Evolutionary conservation across 176 grass and related monocot genomes (phyloP).

Genomic region (Juncus inflexus): DNA sequence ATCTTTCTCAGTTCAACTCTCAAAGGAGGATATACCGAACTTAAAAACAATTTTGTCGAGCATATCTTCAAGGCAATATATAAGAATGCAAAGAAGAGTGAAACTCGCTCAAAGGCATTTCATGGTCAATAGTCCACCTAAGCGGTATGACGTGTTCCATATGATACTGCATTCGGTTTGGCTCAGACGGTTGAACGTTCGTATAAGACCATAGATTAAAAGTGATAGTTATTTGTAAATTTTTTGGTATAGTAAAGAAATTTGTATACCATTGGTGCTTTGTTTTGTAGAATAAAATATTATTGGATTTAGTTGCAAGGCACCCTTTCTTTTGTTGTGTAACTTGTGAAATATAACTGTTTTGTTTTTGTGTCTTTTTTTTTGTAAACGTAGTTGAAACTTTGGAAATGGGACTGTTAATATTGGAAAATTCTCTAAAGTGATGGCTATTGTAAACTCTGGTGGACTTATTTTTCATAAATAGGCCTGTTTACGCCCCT

Average conservation of each 20-base stretch:
- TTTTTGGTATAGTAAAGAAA: slow-evolving; percentile 18
- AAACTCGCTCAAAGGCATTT: slow-evolving; percentile 51
- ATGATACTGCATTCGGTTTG: slow-evolving; percentile 89
- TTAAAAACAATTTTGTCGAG: slow-evolving; percentile 46
- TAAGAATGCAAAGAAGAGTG: slow-evolving; percentile 62
- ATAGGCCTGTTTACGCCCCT: too few relatives aligned
- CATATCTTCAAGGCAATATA: slow-evolving; percentile 63
- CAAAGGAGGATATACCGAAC: slow-evolving; percentile 52
- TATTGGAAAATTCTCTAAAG: too few relatives aligned
- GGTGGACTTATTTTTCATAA: too few relatives aligned
- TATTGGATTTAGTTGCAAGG: background rate
- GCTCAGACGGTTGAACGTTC: slow-evolving; percentile 75
- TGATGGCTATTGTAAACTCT: too few relatives aligned
- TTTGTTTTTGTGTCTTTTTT: too few relatives aligned
- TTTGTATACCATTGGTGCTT: background rate
- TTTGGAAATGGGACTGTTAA: too few relatives aligned
- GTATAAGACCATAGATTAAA: slow-evolving; percentile 26
- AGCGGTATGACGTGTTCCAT: slow-evolving; percentile 65
- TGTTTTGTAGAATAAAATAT: too few relatives aligned
- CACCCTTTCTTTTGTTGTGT: background rate
- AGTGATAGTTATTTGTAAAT: background rate
- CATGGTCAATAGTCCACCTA: slow-evolving; percentile 48
- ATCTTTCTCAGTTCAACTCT: slow-evolving; percentile 57
- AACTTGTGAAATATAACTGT: too few relatives aligned
- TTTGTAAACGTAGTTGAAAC: too few relatives aligned